phyloP scores from a whole-genome alignment of 768 basidiomycete genomes.

The Basidioascus undulatus region DNA sequence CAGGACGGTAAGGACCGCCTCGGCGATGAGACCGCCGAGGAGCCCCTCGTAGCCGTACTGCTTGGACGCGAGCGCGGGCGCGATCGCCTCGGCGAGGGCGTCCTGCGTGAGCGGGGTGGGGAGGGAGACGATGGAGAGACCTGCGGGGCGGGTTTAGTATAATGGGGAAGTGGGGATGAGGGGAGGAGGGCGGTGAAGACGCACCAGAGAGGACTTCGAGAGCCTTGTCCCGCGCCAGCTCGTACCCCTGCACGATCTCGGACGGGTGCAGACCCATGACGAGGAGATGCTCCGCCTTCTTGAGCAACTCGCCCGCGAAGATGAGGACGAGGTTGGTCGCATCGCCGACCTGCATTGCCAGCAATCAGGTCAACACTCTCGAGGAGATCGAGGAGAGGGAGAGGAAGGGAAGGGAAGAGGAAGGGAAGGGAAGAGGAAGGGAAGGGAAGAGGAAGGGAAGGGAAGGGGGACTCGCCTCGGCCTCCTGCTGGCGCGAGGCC shows the following conservation, averaged over 20 bases:
- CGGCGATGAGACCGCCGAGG: constrained; percentile 61
- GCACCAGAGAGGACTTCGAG: constrained; percentile 27
- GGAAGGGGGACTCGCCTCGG: constrained; percentile 35
- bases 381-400: not conserved
- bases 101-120: constrained; percentile 46
- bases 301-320: constrained; percentile 79
- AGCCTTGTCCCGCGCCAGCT: constrained; percentile 63
- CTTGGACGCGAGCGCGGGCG: constrained; percentile 84
- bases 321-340: constrained; percentile 89
- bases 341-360: constrained; percentile 59
- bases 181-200: not conserved
- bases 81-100: constrained; percentile 48
- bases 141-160: constrained; percentile 20
- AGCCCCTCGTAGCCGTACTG: constrained; percentile 83
- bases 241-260: constrained; percentile 85
- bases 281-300: constrained; percentile 72
- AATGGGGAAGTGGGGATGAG: constrained; percentile 1
- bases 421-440: constrained; percentile 3
- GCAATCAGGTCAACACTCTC: not conserved
- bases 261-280: constrained; percentile 94
- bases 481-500: constrained; percentile 88
- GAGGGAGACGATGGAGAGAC: constrained; percentile 40
- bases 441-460: not conserved
- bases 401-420: not conserved
- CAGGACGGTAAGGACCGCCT: constrained; percentile 75